A percentile compares a stretch with the other conserved stretches of the same genome.
These are phyloP conservation scores for Solanum pinnatisectum DNA, from an alignment of 257 asterid genomes.

Conservation along the genomic window DNA sequence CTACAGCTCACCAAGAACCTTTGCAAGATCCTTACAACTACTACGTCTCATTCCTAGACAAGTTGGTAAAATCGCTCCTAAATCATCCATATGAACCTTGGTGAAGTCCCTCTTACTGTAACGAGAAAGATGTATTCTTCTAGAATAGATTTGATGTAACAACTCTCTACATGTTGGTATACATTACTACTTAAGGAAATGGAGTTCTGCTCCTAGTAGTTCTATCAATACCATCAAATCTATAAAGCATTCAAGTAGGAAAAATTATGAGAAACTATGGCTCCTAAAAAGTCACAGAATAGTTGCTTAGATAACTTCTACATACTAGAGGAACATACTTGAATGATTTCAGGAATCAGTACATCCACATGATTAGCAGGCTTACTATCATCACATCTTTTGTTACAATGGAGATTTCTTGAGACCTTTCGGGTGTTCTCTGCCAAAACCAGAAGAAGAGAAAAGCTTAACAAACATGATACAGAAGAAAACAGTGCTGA, in stretches of 20 bases:
- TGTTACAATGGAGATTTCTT: conserved; percentile 61
- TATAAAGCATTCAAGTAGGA: background rate
- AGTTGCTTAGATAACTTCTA: background rate
- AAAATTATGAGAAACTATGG: background rate
- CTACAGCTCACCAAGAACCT: background rate
- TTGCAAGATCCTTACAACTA: background rate
- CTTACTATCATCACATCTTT: conserved; percentile 23
- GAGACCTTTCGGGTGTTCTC: conserved; percentile 79
- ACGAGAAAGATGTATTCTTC: background rate
- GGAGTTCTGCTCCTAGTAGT: background rate
- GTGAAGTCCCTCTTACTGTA: background rate
- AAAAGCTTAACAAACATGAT: background rate
- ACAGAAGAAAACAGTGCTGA: background rate
- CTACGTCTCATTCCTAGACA: background rate
- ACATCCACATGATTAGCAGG: conserved; percentile 60
- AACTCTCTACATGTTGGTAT: background rate
- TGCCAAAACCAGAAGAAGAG: conserved; percentile 30
- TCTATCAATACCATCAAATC: background rate
- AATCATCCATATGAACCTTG: background rate
- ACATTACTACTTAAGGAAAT: background rate
- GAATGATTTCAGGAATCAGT: conserved; percentile 84
- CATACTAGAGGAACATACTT: conserved; percentile 35
- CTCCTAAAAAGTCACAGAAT: background rate
- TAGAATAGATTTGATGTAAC: background rate
- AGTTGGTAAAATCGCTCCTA: background rate